phyloP scores from a whole-genome alignment of 352 stramenopile genomes.

The Bremia lactucae region DNA sequence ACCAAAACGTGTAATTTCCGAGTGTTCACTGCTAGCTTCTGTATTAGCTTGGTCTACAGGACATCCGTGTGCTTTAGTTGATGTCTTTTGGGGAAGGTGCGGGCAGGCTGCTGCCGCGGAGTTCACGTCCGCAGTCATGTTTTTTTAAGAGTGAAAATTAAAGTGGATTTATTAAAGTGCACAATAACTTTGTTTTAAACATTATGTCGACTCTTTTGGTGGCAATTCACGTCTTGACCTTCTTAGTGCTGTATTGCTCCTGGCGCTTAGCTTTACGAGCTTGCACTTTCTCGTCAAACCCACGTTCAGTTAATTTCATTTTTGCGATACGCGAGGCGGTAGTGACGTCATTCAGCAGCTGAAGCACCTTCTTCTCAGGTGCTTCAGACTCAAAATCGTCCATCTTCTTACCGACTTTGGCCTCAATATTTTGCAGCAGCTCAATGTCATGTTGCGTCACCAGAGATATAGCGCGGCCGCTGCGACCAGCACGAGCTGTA shows the following conservation, averaged over 20 bases:
- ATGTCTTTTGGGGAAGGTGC: slow-evolving; percentile 14
- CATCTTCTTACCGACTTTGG: slow-evolving; percentile 84
- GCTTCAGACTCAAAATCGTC: slow-evolving; percentile 77
- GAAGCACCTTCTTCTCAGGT: slow-evolving; percentile 90
- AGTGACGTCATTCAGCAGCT: slow-evolving; percentile 91
- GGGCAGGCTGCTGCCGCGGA: slow-evolving; percentile 41
- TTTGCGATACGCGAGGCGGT: slow-evolving; percentile 90
- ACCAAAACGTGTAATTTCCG: slow-evolving; percentile 9
- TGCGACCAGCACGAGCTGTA: slow-evolving; percentile 88
- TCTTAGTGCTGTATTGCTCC: slow-evolving; percentile 28
- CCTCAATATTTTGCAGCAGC: slow-evolving; percentile 93
- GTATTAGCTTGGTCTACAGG: slow-evolving; percentile 7
- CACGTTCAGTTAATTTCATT: slow-evolving; percentile 83
- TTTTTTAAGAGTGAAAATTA: no score
- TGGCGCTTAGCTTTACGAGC: slow-evolving; percentile 57
- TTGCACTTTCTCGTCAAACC: slow-evolving; percentile 83
- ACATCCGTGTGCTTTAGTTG: slow-evolving; percentile 1
- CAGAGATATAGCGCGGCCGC: slow-evolving; percentile 88
- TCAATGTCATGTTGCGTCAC: slow-evolving; percentile 91
- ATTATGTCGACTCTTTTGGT: no score
- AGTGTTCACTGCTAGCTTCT: background rate
- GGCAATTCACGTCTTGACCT: no score
- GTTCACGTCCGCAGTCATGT: slow-evolving; percentile 76
- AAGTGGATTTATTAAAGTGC: no score
- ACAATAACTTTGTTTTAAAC: no score